phyloP scores from a whole-genome alignment of 768 basidiomycete genomes.

The Pleurotus pulmonarius region DNA sequence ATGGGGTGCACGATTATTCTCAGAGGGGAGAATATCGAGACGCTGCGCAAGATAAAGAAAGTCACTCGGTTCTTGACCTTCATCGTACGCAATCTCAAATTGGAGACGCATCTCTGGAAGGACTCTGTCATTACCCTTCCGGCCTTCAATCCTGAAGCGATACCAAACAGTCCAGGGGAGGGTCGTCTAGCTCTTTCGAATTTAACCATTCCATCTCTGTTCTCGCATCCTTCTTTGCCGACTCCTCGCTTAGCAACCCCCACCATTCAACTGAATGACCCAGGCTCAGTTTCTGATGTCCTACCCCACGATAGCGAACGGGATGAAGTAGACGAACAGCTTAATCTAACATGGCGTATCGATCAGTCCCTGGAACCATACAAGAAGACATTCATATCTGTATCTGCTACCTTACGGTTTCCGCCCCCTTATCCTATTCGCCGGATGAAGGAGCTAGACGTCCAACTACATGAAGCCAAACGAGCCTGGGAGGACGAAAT shows the following conservation, averaged over 20 bases:
- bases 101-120: slow-evolving; percentile 94
- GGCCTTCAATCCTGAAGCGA: slow-evolving; percentile 60
- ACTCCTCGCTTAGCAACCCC: slow-evolving; percentile 27
- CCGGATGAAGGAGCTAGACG: slow-evolving; percentile 86
- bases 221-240: slow-evolving; percentile 22
- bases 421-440: slow-evolving; percentile 87
- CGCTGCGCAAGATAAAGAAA: slow-evolving; percentile 81
- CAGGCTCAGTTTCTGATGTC: slow-evolving; percentile 12
- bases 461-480: slow-evolving; percentile 65
- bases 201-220: slow-evolving; percentile 16
- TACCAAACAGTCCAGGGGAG: slow-evolving; percentile 35
- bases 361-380: slow-evolving; percentile 84
- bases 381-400: slow-evolving; percentile 82
- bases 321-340: slow-evolving; percentile 69
- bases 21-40: slow-evolving; percentile 81
- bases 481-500: slow-evolving; percentile 87
- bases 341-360: slow-evolving; percentile 71
- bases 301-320: slow-evolving; percentile 45
- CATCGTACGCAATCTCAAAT: slow-evolving; percentile 88
- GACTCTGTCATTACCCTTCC: slow-evolving; percentile 79
- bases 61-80: slow-evolving; percentile 90
- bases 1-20: slow-evolving; percentile 94
- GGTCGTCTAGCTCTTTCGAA: slow-evolving; percentile 1
- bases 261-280: slow-evolving; percentile 10
- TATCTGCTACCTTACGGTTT: slow-evolving; percentile 89